Base-by-base conservation (phyloP, 768 basidiomycete genomes). In the Fomitopsis serialis region DNA sequence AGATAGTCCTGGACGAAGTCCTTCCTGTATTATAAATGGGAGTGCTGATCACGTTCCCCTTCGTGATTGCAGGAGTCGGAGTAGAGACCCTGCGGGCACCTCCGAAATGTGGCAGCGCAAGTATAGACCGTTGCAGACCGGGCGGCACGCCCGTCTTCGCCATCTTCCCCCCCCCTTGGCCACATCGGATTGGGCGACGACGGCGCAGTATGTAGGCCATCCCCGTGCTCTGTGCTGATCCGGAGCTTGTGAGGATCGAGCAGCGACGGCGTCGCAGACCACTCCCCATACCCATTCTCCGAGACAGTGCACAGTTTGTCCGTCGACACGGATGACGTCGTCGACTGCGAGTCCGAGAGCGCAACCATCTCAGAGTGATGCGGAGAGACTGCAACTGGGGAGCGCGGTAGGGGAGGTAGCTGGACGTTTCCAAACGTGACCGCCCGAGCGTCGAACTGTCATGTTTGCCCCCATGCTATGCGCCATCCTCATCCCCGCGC, bases 11-110 rank as follows among this genome's bases (percentile, higher is more conserved):
- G 11, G 11, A 32, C 36, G 35, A 32, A 23, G 50, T 21, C 37
- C 43, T 3, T 77, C 89, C 81, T 64, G 80, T 78, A 63, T 92
- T 87, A 21, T 82, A 73, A 21, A 89, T 79, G 7, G 89, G 89
- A 17, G 61, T 72, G 58, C 89, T 82, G 49, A 91, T 91, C 42
- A 73, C 74, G 65, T 81, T 89, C 27, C 84, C 85, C 43, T 57
- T 56, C 21, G 69, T 21, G 9, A 54, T 57, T 8, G 57, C 60
- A 21, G 44, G 50, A 9, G 23, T 45, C 3, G 59, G 59, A 2
- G 49, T 52, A 12, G 59, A 60, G 8, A 60, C 53, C 19, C 59
- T 60, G 11, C 59, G 47, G 6, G 8, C 37, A 45, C 56, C 50
- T 5, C 40, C 50, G 17, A 43, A 9, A 35, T 57, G 56, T 25